These are phyloP conservation scores for Beverwykella pulmonaria DNA, from an alignment of 495 filamentous ascomycete genomes.

Conservation along the genomic window DNA sequence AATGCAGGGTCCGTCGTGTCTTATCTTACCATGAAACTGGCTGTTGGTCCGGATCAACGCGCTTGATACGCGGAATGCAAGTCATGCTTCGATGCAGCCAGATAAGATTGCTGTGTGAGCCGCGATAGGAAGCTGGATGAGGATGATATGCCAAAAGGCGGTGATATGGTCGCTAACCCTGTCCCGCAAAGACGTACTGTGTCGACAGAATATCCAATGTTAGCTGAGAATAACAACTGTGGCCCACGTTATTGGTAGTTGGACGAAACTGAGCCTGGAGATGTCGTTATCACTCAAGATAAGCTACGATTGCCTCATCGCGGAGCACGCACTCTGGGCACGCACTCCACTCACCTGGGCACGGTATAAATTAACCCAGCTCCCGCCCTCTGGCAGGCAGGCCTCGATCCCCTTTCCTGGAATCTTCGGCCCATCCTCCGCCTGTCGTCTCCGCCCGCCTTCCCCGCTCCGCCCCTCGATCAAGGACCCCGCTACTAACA, in stretches of 20 bases:
- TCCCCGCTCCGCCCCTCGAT: neutral
- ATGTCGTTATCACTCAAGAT: conserved; percentile 38
- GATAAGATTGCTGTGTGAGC: conserved; percentile 33
- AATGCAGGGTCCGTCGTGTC: conserved; percentile 17
- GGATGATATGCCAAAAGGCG: conserved; percentile 6
- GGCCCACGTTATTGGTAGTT: conserved; percentile 28
- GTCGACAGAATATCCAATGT: conserved; percentile 27
- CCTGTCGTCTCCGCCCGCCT: conserved; percentile 10
- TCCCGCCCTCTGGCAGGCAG: conserved; percentile 3
- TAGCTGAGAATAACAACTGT: conserved; percentile 16
- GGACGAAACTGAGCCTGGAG: conserved; percentile 4
- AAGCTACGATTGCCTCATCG: conserved; percentile 34
- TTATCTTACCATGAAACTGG: conserved; percentile 22
- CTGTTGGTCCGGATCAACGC: conserved; percentile 17
- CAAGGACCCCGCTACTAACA: no score
- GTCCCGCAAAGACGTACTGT: conserved; percentile 26
- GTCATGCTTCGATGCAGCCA: conserved; percentile 21
- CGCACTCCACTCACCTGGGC: conserved; percentile 3
- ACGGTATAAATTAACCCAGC: conserved; percentile 20
- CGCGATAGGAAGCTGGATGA: conserved; percentile 36
- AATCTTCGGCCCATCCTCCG: neutral
- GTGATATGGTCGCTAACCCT: conserved; percentile 30
- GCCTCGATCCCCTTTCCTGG: neutral
- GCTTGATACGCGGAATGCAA: conserved; percentile 28
- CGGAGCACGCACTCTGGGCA: conserved; percentile 13